phyloP scores from a whole-genome alignment of 169 alveolate genomes.

The Plasmodium inui region DNA sequence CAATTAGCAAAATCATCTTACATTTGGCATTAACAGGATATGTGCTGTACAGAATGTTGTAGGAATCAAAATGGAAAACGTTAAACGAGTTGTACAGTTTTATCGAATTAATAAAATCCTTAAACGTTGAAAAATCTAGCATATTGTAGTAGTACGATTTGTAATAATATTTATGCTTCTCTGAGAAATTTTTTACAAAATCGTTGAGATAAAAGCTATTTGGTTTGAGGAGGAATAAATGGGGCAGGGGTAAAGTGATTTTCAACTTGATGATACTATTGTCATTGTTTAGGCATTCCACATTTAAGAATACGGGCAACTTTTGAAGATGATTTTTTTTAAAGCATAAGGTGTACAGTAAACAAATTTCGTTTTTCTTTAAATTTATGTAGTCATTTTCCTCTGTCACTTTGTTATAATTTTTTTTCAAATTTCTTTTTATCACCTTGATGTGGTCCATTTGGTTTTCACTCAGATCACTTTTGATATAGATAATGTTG shows the following conservation, averaged over 20 bases:
- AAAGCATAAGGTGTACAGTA: slow-evolving; percentile 51
- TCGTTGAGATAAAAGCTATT: slow-evolving; percentile 38
- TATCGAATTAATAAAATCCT: slow-evolving; percentile 40
- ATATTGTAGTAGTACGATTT: slow-evolving; percentile 51
- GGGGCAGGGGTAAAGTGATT: slow-evolving; percentile 48
- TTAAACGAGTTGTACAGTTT: slow-evolving; percentile 66
- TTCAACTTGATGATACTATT: slow-evolving; percentile 45
- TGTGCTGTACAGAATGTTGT: slow-evolving; percentile 33
- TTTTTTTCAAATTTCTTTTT: slow-evolving; percentile 53
- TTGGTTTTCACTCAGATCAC: slow-evolving; percentile 41
- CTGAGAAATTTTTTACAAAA: slow-evolving; percentile 21
- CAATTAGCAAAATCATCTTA: slow-evolving; percentile 35
- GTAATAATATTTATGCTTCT: slow-evolving; percentile 26
- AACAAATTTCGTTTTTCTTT: slow-evolving; percentile 63
- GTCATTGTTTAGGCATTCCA: slow-evolving; percentile 66
- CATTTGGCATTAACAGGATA: slow-evolving; percentile 37
- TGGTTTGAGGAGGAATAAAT: slow-evolving; percentile 39
- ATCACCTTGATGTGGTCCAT: slow-evolving; percentile 53
- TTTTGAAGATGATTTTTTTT: slow-evolving; percentile 4
- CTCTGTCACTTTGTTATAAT: slow-evolving; percentile 21
- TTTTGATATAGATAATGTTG: slow-evolving; percentile 42
- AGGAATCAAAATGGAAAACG: slow-evolving; percentile 54
- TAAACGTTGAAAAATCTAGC: not conserved
- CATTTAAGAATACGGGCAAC: slow-evolving; percentile 34
- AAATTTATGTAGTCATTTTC: slow-evolving; percentile 71